phyloP scores from a whole-genome alignment of 257 asterid species.

The Solanum appendiculatum region DNA sequence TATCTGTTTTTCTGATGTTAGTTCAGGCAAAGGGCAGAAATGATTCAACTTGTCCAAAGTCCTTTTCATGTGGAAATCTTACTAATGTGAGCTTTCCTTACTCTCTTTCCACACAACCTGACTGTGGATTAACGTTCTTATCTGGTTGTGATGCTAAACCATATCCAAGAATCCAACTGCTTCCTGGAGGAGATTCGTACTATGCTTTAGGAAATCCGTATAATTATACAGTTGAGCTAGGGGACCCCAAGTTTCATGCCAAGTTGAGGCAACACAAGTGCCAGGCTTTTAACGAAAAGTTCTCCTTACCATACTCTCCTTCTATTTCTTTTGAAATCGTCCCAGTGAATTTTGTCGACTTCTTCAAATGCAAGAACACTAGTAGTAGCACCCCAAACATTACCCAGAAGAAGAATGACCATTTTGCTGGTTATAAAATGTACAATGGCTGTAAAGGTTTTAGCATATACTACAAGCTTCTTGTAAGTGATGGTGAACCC shows the following conservation, averaged over 20 bases:
- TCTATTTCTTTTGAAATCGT: background rate
- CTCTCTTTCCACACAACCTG: background rate
- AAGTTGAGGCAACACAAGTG: background rate
- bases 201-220: rapidly evolving
- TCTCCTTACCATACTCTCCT: background rate
- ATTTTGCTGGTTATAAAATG: background rate
- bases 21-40: background rate
- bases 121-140: background rate
- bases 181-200: background rate
- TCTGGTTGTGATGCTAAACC: background rate
- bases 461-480: background rate
- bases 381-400: background rate
- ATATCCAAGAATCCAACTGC: background rate
- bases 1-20: background rate
- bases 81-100: background rate
- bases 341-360: rapidly evolving
- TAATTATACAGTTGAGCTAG: rapidly evolving
- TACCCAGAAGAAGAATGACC: background rate
- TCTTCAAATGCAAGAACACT: background rate
- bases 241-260: background rate
- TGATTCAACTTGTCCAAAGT: background rate
- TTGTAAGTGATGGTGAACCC: rapidly evolving
- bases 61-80: background rate
- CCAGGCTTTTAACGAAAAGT: background rate
- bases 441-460: background rate